Percentiles rank a stretch among this genome's conserved stretches.
These are phyloP conservation scores for Lactifluus echinatus DNA, from an alignment of 768 basidiomycete genomes.

Conservation along the genomic window DNA sequence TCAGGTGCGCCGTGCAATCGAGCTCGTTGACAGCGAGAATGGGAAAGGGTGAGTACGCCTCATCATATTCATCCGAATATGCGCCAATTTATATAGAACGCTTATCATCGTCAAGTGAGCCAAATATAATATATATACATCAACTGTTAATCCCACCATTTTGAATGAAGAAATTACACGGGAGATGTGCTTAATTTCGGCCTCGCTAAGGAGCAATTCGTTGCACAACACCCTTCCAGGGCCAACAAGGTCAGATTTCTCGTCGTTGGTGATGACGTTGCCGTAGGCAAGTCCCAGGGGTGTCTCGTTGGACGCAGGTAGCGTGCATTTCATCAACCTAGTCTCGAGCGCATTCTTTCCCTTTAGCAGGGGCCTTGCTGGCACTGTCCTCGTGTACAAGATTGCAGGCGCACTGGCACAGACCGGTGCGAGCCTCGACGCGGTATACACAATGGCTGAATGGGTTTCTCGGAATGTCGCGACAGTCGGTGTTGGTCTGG, in stretches of 20 bases:
- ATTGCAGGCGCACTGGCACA: constrained; percentile 78
- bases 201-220: constrained; percentile 77
- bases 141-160: neutral
- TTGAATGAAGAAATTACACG: constrained; percentile 69
- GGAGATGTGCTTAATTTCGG: constrained; percentile 91
- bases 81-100: constrained; percentile 37
- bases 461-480: constrained; percentile 59
- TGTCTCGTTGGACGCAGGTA: constrained; percentile 78
- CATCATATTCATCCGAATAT: neutral
- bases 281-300: constrained; percentile 74
- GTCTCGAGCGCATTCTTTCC: neutral
- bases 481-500: constrained; percentile 80
- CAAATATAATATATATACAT: neutral
- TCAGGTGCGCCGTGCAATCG: constrained; percentile 76
- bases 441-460: constrained; percentile 58
- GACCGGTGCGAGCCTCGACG: constrained; percentile 55
- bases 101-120: constrained; percentile 75
- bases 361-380: constrained; percentile 62
- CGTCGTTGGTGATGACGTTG: constrained; percentile 85
- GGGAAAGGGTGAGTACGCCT: constrained; percentile 49
- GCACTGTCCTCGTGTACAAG: constrained; percentile 81
- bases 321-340: neutral
- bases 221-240: constrained; percentile 58
- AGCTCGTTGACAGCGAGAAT: constrained; percentile 61
- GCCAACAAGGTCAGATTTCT: constrained; percentile 64